phyloP scores from a whole-genome alignment of 495 filamentous ascomycete species.

The Venustampulla echinocandica region DNA sequence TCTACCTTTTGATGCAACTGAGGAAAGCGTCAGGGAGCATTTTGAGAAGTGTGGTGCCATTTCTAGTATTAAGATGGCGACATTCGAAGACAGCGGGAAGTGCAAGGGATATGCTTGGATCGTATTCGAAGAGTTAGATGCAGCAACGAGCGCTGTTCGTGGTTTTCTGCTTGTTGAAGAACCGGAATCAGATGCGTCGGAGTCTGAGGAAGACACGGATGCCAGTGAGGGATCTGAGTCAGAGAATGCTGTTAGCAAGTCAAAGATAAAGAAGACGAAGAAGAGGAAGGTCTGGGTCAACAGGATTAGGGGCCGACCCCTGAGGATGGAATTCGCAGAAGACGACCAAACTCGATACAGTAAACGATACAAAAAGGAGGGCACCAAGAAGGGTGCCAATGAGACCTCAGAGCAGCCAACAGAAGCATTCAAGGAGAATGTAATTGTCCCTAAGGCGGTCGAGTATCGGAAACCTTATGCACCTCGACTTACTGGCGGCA shows the following conservation, averaged over 20 bases:
- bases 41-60: conserved; percentile 78
- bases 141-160: conserved; percentile 68
- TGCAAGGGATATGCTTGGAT: conserved; percentile 98
- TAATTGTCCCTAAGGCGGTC: conserved; percentile 14
- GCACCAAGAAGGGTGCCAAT: conserved; percentile 20
- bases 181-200: conserved; percentile 43
- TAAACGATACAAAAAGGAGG: conserved; percentile 80
- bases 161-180: conserved; percentile 65
- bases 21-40: conserved; percentile 68
- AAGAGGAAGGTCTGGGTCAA: conserved; percentile 76
- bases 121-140: conserved; percentile 69
- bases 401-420: background rate
- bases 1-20: conserved; percentile 73
- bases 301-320: conserved; percentile 60
- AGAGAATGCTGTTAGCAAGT: conserved; percentile 19
- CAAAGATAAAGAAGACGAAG: conserved; percentile 43
- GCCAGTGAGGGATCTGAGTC: conserved; percentile 9
- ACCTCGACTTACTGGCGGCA: conserved; percentile 58
- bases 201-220: conserved; percentile 38
- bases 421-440: background rate
- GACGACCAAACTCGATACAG: conserved; percentile 79
- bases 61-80: conserved; percentile 72
- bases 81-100: conserved; percentile 94
- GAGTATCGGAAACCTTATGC: conserved; percentile 37
- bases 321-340: conserved; percentile 91